Conservation (phyloP, 257 asterid genomes). For the Forsythia suspensa region DNA sequence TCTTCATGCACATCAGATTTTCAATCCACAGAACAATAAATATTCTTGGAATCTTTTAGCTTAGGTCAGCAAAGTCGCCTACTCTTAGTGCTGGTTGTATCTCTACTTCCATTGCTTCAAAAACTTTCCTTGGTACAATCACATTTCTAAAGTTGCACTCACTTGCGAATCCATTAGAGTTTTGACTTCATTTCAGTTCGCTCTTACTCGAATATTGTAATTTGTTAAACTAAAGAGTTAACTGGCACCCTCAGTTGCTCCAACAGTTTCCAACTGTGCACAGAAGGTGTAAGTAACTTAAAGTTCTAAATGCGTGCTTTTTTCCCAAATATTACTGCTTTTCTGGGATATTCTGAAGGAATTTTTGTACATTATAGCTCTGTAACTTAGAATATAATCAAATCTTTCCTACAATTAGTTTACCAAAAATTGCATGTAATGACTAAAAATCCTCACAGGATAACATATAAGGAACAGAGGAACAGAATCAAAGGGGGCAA, state of each 20-base stretch:
- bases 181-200: not conserved
- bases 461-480: not conserved
- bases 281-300: not conserved
- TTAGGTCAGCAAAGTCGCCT: no score
- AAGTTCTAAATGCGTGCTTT: not conserved
- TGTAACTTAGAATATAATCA: not conserved
- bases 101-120: not conserved
- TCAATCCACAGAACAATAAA: not conserved
- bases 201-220: not conserved
- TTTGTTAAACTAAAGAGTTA: not conserved
- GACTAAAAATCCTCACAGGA: not conserved
- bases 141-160: not conserved
- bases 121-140: not conserved
- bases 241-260: not conserved
- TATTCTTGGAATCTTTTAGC: no score
- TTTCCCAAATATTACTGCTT: not conserved
- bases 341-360: not conserved
- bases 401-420: not conserved
- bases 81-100: not conserved
- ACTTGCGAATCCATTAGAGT: not conserved
- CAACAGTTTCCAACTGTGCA: not conserved
- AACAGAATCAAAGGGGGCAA: conserved; percentile 3
- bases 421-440: not conserved
- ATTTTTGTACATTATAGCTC: not conserved
- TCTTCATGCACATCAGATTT: not conserved